Conservation (phyloP, 768 basidiomycete species). For the Macrolepiota albuminosa region DNA sequence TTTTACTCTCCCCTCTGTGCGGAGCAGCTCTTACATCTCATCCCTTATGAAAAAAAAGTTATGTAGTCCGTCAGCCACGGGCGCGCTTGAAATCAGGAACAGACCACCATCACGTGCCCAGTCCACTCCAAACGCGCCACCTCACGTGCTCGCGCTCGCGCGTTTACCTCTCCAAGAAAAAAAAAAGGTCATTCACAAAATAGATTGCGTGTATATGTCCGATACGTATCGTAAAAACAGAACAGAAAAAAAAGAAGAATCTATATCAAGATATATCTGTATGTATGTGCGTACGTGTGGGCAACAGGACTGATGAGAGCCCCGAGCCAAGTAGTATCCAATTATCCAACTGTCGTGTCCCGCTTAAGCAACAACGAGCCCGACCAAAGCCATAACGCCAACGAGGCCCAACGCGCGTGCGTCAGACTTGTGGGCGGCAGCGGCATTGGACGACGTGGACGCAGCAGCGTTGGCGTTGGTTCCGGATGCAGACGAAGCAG, state of each 20-base stretch:
- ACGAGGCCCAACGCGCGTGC: constrained; percentile 38
- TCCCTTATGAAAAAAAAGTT: no score
- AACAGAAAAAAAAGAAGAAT: not conserved
- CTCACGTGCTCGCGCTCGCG: constrained; percentile 15
- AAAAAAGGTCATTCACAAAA: not conserved
- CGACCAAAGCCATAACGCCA: constrained; percentile 46
- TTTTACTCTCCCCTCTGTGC: no score
- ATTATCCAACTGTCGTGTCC: no score
- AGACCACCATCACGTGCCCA: constrained; percentile 11
- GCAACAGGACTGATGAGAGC: no score
- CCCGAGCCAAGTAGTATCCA: no score
- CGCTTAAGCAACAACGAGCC: constrained; percentile 41
- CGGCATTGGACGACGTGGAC: constrained; percentile 21
- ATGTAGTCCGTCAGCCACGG: no score
- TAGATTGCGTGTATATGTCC: not conserved
- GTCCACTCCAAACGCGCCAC: constrained; percentile 7
- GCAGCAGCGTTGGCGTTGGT: constrained; percentile 11
- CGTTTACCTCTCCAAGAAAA: not conserved
- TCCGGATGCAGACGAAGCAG: constrained; percentile 11
- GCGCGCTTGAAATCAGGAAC: no score
- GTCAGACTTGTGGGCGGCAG: constrained; percentile 22
- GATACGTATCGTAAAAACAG: not conserved
- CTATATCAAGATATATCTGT: not conserved
- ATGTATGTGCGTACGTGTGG: no score
- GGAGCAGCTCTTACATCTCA: no score